Evolutionary conservation across 768 basidiomycete species (phyloP).

Genomic region (Suillus lakei): DNA sequence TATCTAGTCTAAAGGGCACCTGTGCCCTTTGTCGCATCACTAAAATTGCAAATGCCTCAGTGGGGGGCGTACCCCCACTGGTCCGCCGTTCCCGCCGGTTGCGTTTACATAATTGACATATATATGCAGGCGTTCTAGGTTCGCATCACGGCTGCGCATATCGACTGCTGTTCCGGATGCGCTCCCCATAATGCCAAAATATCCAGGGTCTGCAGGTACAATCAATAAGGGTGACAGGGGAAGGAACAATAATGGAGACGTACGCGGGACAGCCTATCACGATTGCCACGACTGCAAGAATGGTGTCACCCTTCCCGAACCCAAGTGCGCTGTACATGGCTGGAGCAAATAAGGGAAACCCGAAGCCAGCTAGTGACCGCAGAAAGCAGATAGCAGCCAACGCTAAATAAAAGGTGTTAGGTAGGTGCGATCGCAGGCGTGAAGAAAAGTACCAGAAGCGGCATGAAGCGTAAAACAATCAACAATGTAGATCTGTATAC

Average conservation of each 20-base stretch:
- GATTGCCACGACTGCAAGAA: constrained; percentile 63
- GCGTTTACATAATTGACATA: background rate
- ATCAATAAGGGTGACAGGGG: background rate
- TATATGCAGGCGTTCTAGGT: background rate
- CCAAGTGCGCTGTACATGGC: constrained; percentile 68
- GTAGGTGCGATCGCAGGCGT: background rate
- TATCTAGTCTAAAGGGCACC: background rate
- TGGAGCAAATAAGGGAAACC: constrained; percentile 79
- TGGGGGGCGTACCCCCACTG: background rate
- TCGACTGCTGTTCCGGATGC: constrained; percentile 54
- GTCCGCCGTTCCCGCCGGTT: too few species aligned
- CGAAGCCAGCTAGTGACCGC: constrained; percentile 71
- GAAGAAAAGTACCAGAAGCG: constrained; percentile 57
- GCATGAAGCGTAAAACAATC: constrained; percentile 70
- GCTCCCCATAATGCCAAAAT: constrained; percentile 50
- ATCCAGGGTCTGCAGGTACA: constrained; percentile 44
- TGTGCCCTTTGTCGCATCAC: background rate
- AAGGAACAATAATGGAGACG: constrained; percentile 9
- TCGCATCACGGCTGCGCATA: constrained; percentile 40
- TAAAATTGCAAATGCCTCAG: background rate
- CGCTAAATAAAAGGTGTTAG: constrained; percentile 41
- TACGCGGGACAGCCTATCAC: constrained; percentile 61
- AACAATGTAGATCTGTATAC: constrained; percentile 70
- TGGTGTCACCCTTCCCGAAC: constrained; percentile 70
- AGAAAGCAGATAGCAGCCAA: constrained; percentile 67